Evolutionary conservation across 2,329 filamentous ascomycete species (phyloP), one percentile per base, ranked within the genome.

Genomic region (Curvularia eragrostidis): DNA sequence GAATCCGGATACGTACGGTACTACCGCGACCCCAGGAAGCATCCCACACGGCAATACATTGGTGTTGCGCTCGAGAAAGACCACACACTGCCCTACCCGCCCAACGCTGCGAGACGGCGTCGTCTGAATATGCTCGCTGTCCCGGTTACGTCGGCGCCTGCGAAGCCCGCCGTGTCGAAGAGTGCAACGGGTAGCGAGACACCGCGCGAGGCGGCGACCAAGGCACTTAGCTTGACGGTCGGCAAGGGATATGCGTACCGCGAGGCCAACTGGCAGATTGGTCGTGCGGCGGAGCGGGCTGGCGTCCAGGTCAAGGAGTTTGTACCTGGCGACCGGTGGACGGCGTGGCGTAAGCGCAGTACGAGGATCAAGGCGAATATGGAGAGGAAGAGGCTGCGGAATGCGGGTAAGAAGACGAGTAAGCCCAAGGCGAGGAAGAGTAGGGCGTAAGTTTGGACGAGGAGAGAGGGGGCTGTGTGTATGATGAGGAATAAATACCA

Each of bases 1-100:
- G 86, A 90, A 54, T 84, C 89, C 3, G 95, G 95, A 63, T 99
- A 96, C 78, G 95, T 99, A 59, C 93, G 95, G 70, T 99, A 97
- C 85, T 99, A 99, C 83, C 88, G 89, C 73, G 94, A 99, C 75
- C 93, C 93, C 0, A 78, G 84, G 30, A 85, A 83, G 58, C 92
- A 98, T 77, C 91, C 93, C 0, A 90, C 92, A 66, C 87, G 93
- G 59, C 91, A 96, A 77, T 99, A 93, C 82, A 99, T 99, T 71
- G 95, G 95, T 61, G 90, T 99, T 19, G 90, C 91, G 32, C 93
- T 97, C 77, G 85, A 93, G 75, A 91, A 92, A 73, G 82, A 88
- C 15, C 91, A 96, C 70, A 87, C 83, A 30, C 86, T 99, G 1
- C 95, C 95, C 0, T 87, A 90, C 72, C 89, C 91, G 0, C 80